Conservation (phyloP, 73 alveolate genomes). For the Breviolum minutum region DNA sequence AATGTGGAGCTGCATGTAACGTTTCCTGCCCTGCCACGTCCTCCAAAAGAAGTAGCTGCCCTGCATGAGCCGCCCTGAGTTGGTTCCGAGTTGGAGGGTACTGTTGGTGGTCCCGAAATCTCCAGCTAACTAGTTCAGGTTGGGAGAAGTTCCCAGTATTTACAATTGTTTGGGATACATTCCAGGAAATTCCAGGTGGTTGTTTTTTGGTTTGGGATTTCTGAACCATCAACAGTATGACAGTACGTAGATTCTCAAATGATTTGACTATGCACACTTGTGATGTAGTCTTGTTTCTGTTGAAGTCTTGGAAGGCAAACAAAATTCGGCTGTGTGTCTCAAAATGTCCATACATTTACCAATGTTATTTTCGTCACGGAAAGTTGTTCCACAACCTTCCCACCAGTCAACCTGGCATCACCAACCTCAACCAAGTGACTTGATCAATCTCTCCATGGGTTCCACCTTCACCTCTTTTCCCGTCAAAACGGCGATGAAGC, state of each 20-base stretch:
- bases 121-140: too few relatives aligned
- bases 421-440: not conserved
- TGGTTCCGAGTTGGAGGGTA: not conserved
- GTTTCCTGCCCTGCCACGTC: not conserved
- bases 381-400: not conserved
- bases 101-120: not conserved
- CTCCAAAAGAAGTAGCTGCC: constrained; percentile 56
- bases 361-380: not conserved
- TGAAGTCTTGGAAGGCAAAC: too few relatives aligned
- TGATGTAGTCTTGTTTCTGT: too few relatives aligned
- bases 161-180: too few relatives aligned
- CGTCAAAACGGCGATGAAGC: not conserved
- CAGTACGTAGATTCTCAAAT: too few relatives aligned
- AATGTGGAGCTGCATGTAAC: too few relatives aligned
- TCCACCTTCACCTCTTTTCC: constrained; percentile 16
- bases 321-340: not conserved
- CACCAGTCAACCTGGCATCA: not conserved
- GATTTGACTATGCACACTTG: too few relatives aligned
- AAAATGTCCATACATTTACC: not conserved
- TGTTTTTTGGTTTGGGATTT: not conserved
- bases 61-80: constrained; percentile 22
- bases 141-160: too few relatives aligned
- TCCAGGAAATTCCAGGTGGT: too few relatives aligned
- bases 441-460: not conserved
- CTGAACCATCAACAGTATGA: too few relatives aligned